Percentiles rank a stretch among this genome's conserved stretches.
Evolutionary conservation across 2,329 filamentous ascomycete genomes (phyloP).

Genomic region (Ilyonectria mors-panacis): DNA sequence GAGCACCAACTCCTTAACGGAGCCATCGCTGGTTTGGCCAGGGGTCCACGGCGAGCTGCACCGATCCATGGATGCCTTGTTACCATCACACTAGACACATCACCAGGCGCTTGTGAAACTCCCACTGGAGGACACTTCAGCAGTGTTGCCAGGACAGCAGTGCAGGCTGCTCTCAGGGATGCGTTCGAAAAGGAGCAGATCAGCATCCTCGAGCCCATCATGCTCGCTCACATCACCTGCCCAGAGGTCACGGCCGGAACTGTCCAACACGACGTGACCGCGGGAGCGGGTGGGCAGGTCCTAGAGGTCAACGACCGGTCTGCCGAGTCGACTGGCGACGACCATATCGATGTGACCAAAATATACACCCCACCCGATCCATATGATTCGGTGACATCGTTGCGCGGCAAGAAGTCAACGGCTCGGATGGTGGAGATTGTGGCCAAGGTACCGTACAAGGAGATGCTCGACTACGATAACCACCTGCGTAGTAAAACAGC

Average conservation of each 20-base stretch:
- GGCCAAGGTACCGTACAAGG: slow-evolving; percentile 91
- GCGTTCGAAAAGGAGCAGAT: slow-evolving; percentile 70
- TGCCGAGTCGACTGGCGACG: slow-evolving; percentile 54
- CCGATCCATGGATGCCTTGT: slow-evolving; percentile 85
- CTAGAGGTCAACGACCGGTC: slow-evolving; percentile 76
- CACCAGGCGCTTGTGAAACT: slow-evolving; percentile 67
- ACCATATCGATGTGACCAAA: slow-evolving; percentile 75
- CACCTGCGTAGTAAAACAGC: slow-evolving; percentile 90
- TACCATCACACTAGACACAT: slow-evolving; percentile 77
- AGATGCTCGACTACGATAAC: slow-evolving; percentile 96
- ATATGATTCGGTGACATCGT: slow-evolving; percentile 75
- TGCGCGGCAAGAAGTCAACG: slow-evolving; percentile 64
- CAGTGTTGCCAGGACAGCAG: slow-evolving; percentile 72
- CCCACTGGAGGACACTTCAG: slow-evolving; percentile 79
- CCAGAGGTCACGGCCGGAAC: slow-evolving; percentile 85
- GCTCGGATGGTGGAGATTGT: slow-evolving; percentile 76
- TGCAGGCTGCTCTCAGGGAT: slow-evolving; percentile 77
- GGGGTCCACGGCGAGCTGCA: slow-evolving; percentile 85
- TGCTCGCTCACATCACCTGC: slow-evolving; percentile 89
- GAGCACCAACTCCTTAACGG: slow-evolving; percentile 80
- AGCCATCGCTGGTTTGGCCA: slow-evolving; percentile 84
- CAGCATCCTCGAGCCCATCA: slow-evolving; percentile 90
- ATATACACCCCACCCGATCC: slow-evolving; percentile 94
- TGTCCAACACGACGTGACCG: slow-evolving; percentile 86
- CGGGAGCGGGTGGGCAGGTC: slow-evolving; percentile 80